A percentile compares a stretch with the other conserved stretches of the same genome.
Evolutionary conservation across 148 eudicot genomes (phyloP).

Genomic region (Cornus kousa): DNA sequence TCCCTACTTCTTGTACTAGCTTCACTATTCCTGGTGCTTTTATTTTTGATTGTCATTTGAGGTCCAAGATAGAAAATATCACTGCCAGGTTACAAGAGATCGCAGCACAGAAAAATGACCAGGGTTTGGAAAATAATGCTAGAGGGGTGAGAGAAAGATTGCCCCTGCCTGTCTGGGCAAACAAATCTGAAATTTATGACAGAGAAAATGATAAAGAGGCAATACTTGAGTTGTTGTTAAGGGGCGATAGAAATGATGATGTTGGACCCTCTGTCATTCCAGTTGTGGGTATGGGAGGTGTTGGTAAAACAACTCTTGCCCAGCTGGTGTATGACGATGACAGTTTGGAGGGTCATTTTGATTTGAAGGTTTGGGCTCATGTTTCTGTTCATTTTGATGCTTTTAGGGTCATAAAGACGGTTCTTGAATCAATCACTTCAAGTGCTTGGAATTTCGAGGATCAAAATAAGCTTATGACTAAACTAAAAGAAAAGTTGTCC

Average conservation of each 20-base stretch:
- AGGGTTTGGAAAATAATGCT: background rate
- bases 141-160: background rate
- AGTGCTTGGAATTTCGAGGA: too few relatives aligned
- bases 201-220: conserved; percentile 1
- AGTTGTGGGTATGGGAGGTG: conserved; percentile 18
- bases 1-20: background rate
- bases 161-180: background rate
- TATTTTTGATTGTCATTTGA: background rate
- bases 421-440: background rate
- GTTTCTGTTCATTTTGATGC: conserved; percentile 11
- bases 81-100: background rate
- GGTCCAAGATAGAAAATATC: background rate
- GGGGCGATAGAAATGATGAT: background rate
- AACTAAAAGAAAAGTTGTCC: conserved; percentile 3
- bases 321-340: conserved; percentile 17
- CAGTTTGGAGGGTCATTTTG: background rate
- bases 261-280: background rate
- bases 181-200: conserved; percentile 8
- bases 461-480: background rate
- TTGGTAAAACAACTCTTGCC: conserved; percentile 20
- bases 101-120: background rate
- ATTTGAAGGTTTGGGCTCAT: conserved; percentile 10
- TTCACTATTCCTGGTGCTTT: background rate
- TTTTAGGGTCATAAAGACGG: background rate
- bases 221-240: background rate